Base-by-base conservation (phyloP, 75 land plant genomes). In the Cunninghamia lanceolata region DNA sequence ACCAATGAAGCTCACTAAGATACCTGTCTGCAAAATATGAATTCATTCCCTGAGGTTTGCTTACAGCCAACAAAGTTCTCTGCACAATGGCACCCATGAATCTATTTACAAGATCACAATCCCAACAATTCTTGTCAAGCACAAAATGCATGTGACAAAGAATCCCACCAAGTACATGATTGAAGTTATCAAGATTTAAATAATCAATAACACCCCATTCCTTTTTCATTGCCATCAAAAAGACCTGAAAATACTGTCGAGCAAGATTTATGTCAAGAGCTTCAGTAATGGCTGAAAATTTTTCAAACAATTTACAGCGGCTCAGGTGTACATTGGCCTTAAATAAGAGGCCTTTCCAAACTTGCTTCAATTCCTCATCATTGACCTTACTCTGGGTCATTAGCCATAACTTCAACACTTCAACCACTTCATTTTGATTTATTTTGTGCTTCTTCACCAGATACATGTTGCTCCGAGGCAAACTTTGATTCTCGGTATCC, bases 291-390 rank as follows among this genome's bases (percentile, higher is more conserved):
- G 91, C 42, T 35, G 91, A 83, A 21, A 90, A 42, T 46, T 63
- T 89, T 42, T 82, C 81, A 17, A 82, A 71, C 21, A 89, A 87
- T 85, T 89, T 85, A 34, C 56, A 87, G 70, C 86, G 90, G 17
- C 86, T 59, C 50, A 54, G 84, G 63, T 13, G 87, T 90, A 89
- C 86, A 42, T 89, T 86, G 15, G 90, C 59, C 53, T 89, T 91
- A 66, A 86, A 89, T 36, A 90, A 90, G 79, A 90, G 54, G n/a
- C 87, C 90, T 54, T 90, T 90, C 87, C 91, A 90, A 83, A 90
- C 85, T 40, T 86, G 89, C 85, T 85, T 89, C 73, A 90, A 54
- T 46, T 89, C 91, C 36, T 85, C 87, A 46, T 90, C 91, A 80
- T n/a, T 85, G 85, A 91, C 68, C 36, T 87, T 82, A 76, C 85